Conservation (phyloP, 352 stramenopile genomes). For the Phytopythium montanum region DNA sequence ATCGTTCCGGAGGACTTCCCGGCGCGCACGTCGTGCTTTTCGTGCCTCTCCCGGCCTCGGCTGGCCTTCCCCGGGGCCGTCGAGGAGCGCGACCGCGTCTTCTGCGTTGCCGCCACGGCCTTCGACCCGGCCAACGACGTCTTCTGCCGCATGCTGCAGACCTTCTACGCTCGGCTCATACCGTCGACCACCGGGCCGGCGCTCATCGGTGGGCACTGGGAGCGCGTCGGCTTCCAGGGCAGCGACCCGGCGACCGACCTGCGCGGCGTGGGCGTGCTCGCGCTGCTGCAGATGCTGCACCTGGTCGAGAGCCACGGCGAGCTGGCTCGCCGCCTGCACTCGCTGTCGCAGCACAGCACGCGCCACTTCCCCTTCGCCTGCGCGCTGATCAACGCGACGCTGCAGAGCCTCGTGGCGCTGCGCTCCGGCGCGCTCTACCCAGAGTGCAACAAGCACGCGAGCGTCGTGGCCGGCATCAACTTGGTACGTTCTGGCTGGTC, state of each 20-base stretch:
- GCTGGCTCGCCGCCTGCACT: slow-evolving; percentile 42
- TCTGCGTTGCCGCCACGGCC: slow-evolving; percentile 56
- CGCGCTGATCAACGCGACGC: slow-evolving; percentile 70
- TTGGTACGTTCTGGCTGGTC: slow-evolving; percentile 23
- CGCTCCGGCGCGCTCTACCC: slow-evolving; percentile 59
- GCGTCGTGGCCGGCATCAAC: slow-evolving; percentile 53
- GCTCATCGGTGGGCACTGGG: slow-evolving; percentile 76
- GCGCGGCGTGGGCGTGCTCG: slow-evolving; percentile 79
- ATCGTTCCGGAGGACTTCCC: slow-evolving; percentile 60
- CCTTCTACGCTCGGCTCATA: slow-evolving; percentile 52
- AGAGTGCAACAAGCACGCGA: slow-evolving; percentile 62
- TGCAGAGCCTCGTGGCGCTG: slow-evolving; percentile 65
- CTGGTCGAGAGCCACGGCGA: slow-evolving; percentile 64
- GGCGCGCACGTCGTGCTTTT: slow-evolving; percentile 41
- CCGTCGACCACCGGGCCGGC: slow-evolving; percentile 23
- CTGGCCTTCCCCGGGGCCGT: slow-evolving; percentile 49
- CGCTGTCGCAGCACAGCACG: slow-evolving; percentile 44
- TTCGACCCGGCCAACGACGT: slow-evolving; percentile 46
- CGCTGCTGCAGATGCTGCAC: slow-evolving; percentile 82
- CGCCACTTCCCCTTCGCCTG: slow-evolving; percentile 77
- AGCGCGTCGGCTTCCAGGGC: slow-evolving; percentile 88
- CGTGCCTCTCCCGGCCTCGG: slow-evolving; percentile 50
- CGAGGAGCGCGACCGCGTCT: slow-evolving; percentile 70
- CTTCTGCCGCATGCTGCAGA: slow-evolving; percentile 57
- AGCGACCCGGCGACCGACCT: slow-evolving; percentile 86